phyloP scores from a whole-genome alignment of 352 stramenopile genomes.

The Pythium pyrilobum region DNA sequence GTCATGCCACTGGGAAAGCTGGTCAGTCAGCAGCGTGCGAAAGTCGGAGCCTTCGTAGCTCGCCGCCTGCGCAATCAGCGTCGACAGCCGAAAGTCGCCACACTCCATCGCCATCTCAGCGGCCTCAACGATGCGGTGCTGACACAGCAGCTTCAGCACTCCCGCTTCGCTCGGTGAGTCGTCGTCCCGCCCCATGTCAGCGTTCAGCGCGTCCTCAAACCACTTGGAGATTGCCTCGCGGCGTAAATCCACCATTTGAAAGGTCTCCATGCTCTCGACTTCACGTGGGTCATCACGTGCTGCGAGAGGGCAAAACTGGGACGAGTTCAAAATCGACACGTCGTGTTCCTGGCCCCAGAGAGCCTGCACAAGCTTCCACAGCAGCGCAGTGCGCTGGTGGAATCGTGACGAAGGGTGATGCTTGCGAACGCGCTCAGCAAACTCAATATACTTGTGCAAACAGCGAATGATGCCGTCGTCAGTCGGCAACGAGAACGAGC shows the following conservation, averaged over 20 bases:
- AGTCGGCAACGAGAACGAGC: conserved; percentile 41
- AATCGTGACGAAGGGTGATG: conserved; percentile 18
- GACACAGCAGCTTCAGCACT: conserved; percentile 22
- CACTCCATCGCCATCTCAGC: conserved; percentile 25
- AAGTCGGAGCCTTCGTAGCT: conserved; percentile 28
- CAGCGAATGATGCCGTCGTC: conserved; percentile 46
- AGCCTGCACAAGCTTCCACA: conserved; percentile 71
- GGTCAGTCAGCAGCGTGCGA: conserved; percentile 20
- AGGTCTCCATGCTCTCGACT: conserved; percentile 57
- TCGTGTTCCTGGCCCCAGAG: conserved; percentile 76
- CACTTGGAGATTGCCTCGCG: conserved; percentile 71
- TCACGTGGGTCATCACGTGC: conserved; percentile 57
- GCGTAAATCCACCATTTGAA: conserved; percentile 62
- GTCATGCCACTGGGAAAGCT: conserved; percentile 29
- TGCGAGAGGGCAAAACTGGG: conserved; percentile 34
- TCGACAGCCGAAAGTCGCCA: conserved; percentile 36
- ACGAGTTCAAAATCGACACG: conserved; percentile 8
- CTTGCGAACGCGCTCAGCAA: conserved; percentile 26
- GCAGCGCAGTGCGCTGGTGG: conserved; percentile 19
- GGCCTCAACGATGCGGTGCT: conserved; percentile 30
- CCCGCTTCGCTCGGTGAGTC: conserved; percentile 9
- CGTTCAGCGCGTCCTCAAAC: conserved; percentile 52
- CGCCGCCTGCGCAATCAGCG: conserved; percentile 29
- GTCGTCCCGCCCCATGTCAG: background rate
- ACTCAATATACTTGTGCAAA: conserved; percentile 54